Conservation (phyloP, 352 stramenopile species). For the Phytophthora rubi region DNA sequence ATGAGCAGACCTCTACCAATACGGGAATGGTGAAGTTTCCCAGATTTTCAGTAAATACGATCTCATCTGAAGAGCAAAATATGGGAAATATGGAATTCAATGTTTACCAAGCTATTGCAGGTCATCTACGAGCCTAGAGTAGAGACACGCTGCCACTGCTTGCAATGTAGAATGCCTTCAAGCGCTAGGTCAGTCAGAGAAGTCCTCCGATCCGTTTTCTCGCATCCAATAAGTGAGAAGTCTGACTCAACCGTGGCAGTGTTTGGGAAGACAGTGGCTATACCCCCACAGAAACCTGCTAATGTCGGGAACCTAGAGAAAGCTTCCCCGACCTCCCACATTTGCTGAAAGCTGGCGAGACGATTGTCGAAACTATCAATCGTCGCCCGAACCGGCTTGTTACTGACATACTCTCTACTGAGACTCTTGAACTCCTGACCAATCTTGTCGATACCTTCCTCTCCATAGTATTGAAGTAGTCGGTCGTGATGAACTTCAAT, state of each 20-base stretch:
- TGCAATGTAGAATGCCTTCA: neutral
- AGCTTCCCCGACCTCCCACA: neutral
- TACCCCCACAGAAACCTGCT: neutral
- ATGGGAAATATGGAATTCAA: neutral
- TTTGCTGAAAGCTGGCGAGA: neutral
- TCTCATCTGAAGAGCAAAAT: neutral
- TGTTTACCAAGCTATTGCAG: neutral
- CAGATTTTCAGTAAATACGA: neutral
- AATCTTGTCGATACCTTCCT: neutral
- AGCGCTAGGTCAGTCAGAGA: neutral
- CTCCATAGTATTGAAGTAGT: neutral
- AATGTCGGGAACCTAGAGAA: neutral
- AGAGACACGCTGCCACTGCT: neutral
- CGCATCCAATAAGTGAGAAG: neutral
- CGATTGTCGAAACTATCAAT: neutral
- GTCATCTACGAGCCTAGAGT: neutral
- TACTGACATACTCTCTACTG: neutral
- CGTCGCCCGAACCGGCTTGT: neutral
- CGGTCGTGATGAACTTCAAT: neutral
- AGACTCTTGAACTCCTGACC: neutral
- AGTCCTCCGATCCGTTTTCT: neutral
- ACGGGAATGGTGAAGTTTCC: too few relatives aligned
- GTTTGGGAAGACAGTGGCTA: neutral
- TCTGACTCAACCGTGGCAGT: neutral
- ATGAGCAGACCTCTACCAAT: slow-evolving; percentile 9